phyloP scores from a whole-genome alignment of 805 yeast species.

The Spathaspora passalidarum region DNA sequence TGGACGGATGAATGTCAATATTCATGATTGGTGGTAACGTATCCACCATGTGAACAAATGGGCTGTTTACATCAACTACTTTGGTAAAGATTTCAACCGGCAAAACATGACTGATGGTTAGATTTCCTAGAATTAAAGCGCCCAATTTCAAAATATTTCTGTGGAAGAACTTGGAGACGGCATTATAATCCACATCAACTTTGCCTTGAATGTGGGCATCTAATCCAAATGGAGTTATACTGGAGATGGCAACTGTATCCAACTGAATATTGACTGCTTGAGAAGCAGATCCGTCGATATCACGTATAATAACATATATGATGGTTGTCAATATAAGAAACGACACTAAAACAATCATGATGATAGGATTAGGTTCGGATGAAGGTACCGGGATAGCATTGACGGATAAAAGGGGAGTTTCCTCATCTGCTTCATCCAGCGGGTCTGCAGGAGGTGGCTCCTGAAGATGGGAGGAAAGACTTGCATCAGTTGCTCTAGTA shows the following conservation, averaged over 20 bases:
- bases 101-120: conserved; percentile 18
- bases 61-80: conserved; percentile 8
- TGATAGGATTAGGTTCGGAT: neutral
- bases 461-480: neutral
- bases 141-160: conserved; percentile 18
- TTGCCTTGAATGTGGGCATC: conserved; percentile 25
- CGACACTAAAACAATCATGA: neutral
- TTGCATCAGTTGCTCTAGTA: neutral
- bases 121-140: conserved; percentile 21
- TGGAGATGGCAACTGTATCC: conserved; percentile 21
- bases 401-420: neutral
- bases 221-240: conserved; percentile 24
- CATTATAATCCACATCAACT: conserved; percentile 25
- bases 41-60: conserved; percentile 21
- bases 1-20: conserved; percentile 17
- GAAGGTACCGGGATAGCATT: neutral
- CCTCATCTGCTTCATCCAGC: neutral
- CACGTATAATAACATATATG: neutral
- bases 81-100: conserved; percentile 19
- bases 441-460: neutral
- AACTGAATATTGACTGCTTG: conserved; percentile 21
- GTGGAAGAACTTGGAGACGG: conserved; percentile 19
- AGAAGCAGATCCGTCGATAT: neutral
- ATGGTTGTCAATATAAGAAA: neutral
- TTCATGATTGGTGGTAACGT: conserved; percentile 23